These are phyloP conservation scores for Climacium dendroides DNA, from an alignment of 225 moss, liverwort and hornwort species.

Conservation along the genomic window DNA sequence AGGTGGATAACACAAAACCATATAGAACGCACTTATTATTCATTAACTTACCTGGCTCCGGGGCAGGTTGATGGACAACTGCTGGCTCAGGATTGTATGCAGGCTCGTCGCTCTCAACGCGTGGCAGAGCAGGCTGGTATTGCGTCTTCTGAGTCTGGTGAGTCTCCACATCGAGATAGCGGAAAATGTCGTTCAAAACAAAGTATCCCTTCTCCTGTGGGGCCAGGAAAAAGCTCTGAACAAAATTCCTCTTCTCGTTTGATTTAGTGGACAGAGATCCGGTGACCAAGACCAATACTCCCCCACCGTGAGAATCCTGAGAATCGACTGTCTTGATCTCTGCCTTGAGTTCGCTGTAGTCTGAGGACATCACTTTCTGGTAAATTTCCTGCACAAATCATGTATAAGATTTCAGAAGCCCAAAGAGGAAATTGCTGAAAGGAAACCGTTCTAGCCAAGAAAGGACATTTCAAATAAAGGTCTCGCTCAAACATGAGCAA, in stretches of 20 bases:
- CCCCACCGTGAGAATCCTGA: slow-evolving; percentile 73
- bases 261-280: slow-evolving; percentile 44
- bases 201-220: slow-evolving; percentile 95
- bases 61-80: slow-evolving; percentile 13
- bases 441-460: background rate
- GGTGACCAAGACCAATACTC: slow-evolving; percentile 81
- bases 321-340: slow-evolving; percentile 90
- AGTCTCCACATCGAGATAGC: slow-evolving; percentile 56
- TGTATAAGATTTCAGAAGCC: background rate
- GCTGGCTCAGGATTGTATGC: slow-evolving; percentile 27
- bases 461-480: background rate
- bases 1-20: no score
- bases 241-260: slow-evolving; percentile 56
- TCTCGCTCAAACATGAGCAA: background rate
- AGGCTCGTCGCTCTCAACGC: background rate
- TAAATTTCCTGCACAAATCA: slow-evolving; percentile 49
- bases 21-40: background rate
- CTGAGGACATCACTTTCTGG: slow-evolving; percentile 66
- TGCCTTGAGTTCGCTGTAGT: slow-evolving; percentile 76
- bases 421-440: background rate
- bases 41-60: slow-evolving; percentile 30
- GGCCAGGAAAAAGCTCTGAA: slow-evolving; percentile 90
- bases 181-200: slow-evolving; percentile 75
- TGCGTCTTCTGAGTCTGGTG: background rate
- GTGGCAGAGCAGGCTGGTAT: background rate